Evolutionary conservation across 192 early-diverging fungal genomes (phyloP), one percentile per base, ranked within the genome.

Genomic region (Nowakowskiella sp.): DNA sequence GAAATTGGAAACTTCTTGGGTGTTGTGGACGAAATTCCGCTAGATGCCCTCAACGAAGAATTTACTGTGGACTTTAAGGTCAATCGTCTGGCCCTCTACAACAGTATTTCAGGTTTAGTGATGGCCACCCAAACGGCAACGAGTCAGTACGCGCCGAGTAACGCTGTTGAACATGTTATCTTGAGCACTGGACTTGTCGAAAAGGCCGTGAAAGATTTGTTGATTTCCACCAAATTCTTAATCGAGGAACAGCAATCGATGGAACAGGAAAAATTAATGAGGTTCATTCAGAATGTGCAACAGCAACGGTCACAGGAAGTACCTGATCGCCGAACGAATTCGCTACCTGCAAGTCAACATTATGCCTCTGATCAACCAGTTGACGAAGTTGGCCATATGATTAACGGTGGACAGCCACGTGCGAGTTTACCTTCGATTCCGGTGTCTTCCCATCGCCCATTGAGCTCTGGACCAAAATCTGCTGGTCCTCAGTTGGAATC

Each of bases 11-110:
- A 70, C 27, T 74, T 82, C 29, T 43, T 79, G 19, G 23, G 47
- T 4, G 31, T 80, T 4, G 67, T 81, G 19, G 79, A 82, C 21
- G 68, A 77, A 22, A 28, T 80, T 13, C 71, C 76, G 22, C 50
- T 71, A 7, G 65, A 70, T 44, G 44, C 65, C 4, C 50, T 71
- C 21, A 58, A 61, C 39, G 62, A 66, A 9, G 65, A 64, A 8
- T 48, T 70, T 27, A 56, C 63, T 4, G 54, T 70, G 16, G 70
- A 85, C 10, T 81, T 88, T 60, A 78, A 79, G 48, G 60, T 69
- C 47, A 67, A 77, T 27, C 80, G 83, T 51, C 73, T 81, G 42
- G 52, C 62, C 3, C 61, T 88, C 25, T 84, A 80, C 71, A 81
- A 85, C 55, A 72, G 71, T 42, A 62, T 87, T 27, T 71, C 83